A percentile compares a stretch with the other conserved stretches of the same genome.
Conservation (phyloP, 202 grass and related monocot species). For the Bolboschoenoplectus hybrid region DNA sequence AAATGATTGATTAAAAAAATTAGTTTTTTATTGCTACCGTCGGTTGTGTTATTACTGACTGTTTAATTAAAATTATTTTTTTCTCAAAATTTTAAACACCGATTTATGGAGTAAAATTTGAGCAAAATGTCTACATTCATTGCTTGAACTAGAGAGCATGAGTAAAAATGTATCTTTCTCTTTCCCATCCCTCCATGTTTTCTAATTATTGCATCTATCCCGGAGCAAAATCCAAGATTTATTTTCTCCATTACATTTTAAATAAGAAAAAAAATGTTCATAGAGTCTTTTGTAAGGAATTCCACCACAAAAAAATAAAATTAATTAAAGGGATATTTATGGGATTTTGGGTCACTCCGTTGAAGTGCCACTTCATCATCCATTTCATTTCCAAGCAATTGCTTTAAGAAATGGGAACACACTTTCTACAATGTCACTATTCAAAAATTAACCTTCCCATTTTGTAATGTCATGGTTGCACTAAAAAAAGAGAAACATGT, state of each 20-base stretch:
- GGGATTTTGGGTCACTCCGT: neutral
- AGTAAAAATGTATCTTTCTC: neutral
- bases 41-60: neutral
- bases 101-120: constrained; percentile 7
- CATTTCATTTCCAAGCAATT: neutral
- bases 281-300: neutral
- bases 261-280: neutral
- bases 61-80: neutral
- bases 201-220: neutral
- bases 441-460: neutral
- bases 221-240: neutral
- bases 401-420: constrained; percentile 6
- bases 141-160: neutral
- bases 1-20: neutral
- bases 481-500: neutral
- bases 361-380: neutral
- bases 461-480: neutral
- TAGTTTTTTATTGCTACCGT: neutral
- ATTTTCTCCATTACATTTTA: neutral
- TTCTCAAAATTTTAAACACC: neutral
- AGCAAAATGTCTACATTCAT: constrained; percentile 1
- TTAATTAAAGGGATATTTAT: neutral
- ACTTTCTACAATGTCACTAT: neutral
- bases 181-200: neutral
- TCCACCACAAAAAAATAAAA: neutral